Base-by-base conservation (phyloP, 164 flowering plant genomes). In the Tinospora cordifolia region DNA sequence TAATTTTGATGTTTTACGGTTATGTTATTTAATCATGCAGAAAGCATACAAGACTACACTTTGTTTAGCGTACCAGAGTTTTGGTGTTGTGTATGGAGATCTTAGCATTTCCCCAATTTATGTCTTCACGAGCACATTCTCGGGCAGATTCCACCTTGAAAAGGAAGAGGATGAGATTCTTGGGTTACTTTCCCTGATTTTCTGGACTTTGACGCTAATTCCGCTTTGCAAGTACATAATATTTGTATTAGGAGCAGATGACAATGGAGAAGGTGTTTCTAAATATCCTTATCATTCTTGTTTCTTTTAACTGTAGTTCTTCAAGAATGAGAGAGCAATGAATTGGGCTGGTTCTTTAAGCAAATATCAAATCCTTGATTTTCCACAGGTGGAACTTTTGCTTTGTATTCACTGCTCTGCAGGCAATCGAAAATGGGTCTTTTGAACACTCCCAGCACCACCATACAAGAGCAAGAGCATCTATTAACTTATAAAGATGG, bases 381-480 rank as follows among this genome's bases (percentile, higher is more conserved):
- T 40, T 76, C 3, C 3, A 65, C 73, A 86, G 90, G 90, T 39
- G 90, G 90, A 26, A 87, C 90, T 7, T 87, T 87, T 83, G 88
- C 90, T n/a, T 62, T 87, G 72, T 87, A 87, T 70, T 84, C 90
- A 5, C 51, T 87, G 34, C 83, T 87, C 24, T 85, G 86, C 41
- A 75, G 88, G 46, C 79, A 79, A 38, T 69, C 83, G 47, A 84
- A 73, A 70, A 51, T 83, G 69, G 77, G 87, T 22, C 77, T 84
- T 40, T 70, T 84, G 67, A 73, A 62, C 58, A 49, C 77, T 58
- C 71, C 68, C 26, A 75, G 75, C 54, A 75, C 57, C 54, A 75
- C 57, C 10, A 69, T 79, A 47, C 60, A 76, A 27, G 84, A 80
- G 34, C 60, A 74, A 34, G 83, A 80, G 39, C 71, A 73, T n/a